These are phyloP conservation scores for Neospermospora avenae DNA, from an alignment of 2,329 filamentous ascomycete genomes.

Conservation along the genomic window DNA sequence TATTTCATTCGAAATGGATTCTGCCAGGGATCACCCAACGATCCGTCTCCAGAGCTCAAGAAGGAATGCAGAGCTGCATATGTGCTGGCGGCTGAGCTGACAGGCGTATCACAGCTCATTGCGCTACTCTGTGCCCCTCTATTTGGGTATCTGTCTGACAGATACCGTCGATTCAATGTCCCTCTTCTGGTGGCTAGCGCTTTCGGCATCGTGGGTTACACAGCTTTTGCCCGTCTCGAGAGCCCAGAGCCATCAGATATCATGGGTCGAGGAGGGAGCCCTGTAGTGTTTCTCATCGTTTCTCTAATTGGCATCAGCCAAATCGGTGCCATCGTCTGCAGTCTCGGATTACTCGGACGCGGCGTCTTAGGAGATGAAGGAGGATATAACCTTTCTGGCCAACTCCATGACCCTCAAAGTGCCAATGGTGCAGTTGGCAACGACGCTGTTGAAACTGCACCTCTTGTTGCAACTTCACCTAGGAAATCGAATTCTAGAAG, in stretches of 20 bases:
- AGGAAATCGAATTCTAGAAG: constrained; percentile 26
- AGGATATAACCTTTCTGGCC: constrained; percentile 33
- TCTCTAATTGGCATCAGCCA: constrained; percentile 85
- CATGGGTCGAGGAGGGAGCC: constrained; percentile 63
- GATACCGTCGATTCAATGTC: constrained; percentile 62
- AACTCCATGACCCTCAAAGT: constrained; percentile 23
- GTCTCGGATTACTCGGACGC: constrained; percentile 79
- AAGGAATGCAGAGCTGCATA: constrained; percentile 84
- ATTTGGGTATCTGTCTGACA: constrained; percentile 82
- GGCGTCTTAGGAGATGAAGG: constrained; percentile 62
- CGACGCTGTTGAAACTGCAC: constrained; percentile 24
- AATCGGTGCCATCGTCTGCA: constrained; percentile 95
- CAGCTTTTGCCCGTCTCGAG: constrained; percentile 67
- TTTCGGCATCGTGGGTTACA: constrained; percentile 75
- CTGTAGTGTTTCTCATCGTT: constrained; percentile 71
- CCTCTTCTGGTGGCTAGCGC: constrained; percentile 71
- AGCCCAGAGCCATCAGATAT: constrained; percentile 71
- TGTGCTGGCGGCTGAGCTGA: constrained; percentile 79
- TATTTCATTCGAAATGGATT: constrained; percentile 81
- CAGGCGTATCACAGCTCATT: constrained; percentile 82
- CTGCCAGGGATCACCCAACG: constrained; percentile 65
- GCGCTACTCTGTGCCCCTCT: constrained; percentile 81
- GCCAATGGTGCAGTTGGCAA: neutral
- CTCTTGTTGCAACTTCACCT: constrained; percentile 31
- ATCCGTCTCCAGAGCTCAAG: constrained; percentile 72